These are phyloP conservation scores for Cardiospermum halicacabum DNA, from an alignment of 345 rosid species.

Conservation along the genomic window DNA sequence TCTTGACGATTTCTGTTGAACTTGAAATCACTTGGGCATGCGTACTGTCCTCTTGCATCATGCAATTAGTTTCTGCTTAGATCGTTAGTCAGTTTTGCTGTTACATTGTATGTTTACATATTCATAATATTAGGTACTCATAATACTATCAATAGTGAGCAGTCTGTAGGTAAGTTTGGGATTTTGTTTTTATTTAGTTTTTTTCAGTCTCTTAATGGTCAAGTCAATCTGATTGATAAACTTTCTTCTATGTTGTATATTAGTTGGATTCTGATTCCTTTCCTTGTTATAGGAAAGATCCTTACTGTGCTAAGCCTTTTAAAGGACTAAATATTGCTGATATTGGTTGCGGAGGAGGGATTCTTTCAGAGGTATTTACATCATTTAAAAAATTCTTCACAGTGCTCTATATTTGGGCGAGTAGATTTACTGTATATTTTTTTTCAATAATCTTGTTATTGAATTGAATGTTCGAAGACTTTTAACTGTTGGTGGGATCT, in stretches of 20 bases:
- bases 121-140: not conserved
- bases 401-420: not conserved
- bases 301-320: slow-evolving; percentile 62
- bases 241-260: not conserved
- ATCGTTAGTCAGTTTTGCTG: not conserved
- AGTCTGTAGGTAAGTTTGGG: not conserved
- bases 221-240: not conserved
- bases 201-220: not conserved
- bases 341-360: slow-evolving; percentile 95
- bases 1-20: no score
- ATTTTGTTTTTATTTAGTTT: no score
- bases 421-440: not conserved
- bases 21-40: not conserved
- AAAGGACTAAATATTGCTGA: slow-evolving; percentile 75
- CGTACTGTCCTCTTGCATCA: not conserved
- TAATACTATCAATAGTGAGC: slow-evolving; percentile 1
- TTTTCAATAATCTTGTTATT: not conserved
- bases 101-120: not conserved
- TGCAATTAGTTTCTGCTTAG: not conserved
- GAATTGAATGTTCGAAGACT: not conserved
- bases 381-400: not conserved
- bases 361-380: slow-evolving; percentile 76
- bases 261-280: slow-evolving; percentile 5
- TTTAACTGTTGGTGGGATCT: not conserved
- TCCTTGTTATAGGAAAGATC: slow-evolving; percentile 64